Conservation (phyloP, 2,329 filamentous ascomycete genomes). For the Fusarium pseudocircinatum region DNA sequence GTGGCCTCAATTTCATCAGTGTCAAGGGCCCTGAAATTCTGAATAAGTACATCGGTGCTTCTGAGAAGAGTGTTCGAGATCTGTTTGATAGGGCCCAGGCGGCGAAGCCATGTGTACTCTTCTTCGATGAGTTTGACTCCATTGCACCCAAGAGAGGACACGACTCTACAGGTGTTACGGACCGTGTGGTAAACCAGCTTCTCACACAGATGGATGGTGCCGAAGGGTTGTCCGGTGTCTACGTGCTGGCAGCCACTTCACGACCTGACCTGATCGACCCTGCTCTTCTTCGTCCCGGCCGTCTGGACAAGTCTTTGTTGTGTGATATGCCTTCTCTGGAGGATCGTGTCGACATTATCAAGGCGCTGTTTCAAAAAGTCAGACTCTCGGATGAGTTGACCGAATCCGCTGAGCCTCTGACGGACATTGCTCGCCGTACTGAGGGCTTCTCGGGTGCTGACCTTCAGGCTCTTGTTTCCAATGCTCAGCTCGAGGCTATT, state of each 20-base stretch:
- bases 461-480: slow-evolving; percentile 93
- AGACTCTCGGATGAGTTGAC: slow-evolving; percentile 75
- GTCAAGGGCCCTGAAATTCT: slow-evolving; percentile 98
- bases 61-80: slow-evolving; percentile 94
- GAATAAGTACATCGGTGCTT: slow-evolving; percentile 99
- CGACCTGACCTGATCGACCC: slow-evolving; percentile 96
- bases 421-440: slow-evolving; percentile 80
- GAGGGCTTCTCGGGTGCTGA: slow-evolving; percentile 95
- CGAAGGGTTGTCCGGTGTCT: slow-evolving; percentile 92
- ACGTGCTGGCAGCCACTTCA: slow-evolving; percentile 93
- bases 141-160: slow-evolving; percentile 98
- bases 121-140: slow-evolving; percentile 98
- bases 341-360: slow-evolving; percentile 89
- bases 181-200: slow-evolving; percentile 97
- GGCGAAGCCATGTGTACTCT: slow-evolving; percentile 91
- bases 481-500: slow-evolving; percentile 95
- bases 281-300: slow-evolving; percentile 87
- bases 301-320: slow-evolving; percentile 90
- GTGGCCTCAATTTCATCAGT: slow-evolving; percentile 96
- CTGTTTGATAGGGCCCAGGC: slow-evolving; percentile 93
- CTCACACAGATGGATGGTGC: slow-evolving; percentile 99
- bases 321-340: slow-evolving; percentile 86
- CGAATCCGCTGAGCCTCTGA: slow-evolving; percentile 64
- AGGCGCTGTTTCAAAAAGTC: slow-evolving; percentile 83
- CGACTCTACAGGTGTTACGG: slow-evolving; percentile 97